These are phyloP conservation scores for Aureobasidium subglaciale DNA, from an alignment of 2,329 filamentous ascomycete species.

Conservation along the genomic window DNA sequence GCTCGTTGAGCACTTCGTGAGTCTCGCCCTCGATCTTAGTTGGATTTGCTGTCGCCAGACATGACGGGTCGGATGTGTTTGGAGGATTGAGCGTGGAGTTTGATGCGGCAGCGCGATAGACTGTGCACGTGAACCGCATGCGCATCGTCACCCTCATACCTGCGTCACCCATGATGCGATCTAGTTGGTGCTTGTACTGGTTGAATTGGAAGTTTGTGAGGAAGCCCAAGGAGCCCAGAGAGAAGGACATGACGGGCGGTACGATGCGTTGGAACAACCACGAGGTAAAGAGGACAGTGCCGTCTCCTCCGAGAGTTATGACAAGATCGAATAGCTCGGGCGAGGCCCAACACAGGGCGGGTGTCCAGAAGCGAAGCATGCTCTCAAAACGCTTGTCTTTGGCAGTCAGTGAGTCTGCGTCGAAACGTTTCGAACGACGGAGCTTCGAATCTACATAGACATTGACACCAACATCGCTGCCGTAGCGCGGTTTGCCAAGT, in stretches of 20 bases:
- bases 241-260: slow-evolving; percentile 77
- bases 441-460: slow-evolving; percentile 98
- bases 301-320: slow-evolving; percentile 77
- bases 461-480: slow-evolving; percentile 81
- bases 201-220: slow-evolving; percentile 83
- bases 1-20: slow-evolving; percentile 95
- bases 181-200: slow-evolving; percentile 78
- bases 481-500: slow-evolving; percentile 80
- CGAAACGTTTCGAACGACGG: slow-evolving; percentile 79
- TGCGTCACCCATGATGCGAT: slow-evolving; percentile 83
- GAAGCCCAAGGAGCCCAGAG: slow-evolving; percentile 78
- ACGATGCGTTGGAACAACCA: slow-evolving; percentile 91
- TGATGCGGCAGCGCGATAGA: slow-evolving; percentile 60
- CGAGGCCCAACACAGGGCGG: slow-evolving; percentile 86
- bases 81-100: slow-evolving; percentile 21
- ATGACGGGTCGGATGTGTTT: slow-evolving; percentile 15
- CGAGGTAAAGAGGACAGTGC: slow-evolving; percentile 79
- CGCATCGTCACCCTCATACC: slow-evolving; percentile 97
- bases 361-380: slow-evolving; percentile 94
- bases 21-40: slow-evolving; percentile 76
- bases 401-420: slow-evolving; percentile 62
- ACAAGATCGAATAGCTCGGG: slow-evolving; percentile 96
- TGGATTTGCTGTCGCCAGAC: slow-evolving; percentile 39
- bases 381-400: slow-evolving; percentile 68
- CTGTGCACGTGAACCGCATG: slow-evolving; percentile 98